Conservation (phyloP, 176 grass and related monocot species). For the Avena atlantica region DNA sequence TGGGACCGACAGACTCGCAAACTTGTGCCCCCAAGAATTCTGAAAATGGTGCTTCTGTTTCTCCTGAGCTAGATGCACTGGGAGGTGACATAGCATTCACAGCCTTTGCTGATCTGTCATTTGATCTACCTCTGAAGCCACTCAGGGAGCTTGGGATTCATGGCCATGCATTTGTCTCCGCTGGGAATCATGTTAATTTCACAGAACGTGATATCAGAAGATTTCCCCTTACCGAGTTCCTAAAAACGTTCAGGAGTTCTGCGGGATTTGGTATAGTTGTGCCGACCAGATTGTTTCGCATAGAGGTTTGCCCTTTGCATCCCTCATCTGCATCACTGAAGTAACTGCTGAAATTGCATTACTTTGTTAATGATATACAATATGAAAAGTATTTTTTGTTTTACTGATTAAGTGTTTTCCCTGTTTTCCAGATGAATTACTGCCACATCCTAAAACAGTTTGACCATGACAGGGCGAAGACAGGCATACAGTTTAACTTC, state of each 20-base stretch:
- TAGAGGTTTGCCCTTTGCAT: constrained; percentile 72
- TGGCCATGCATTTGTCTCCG: constrained; percentile 76
- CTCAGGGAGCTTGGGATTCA: constrained; percentile 84
- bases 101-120: constrained; percentile 84
- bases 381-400: neutral
- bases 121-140: constrained; percentile 79
- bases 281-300: constrained; percentile 69
- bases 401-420: constrained; percentile 27
- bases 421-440: constrained; percentile 75
- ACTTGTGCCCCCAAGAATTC: constrained; percentile 42
- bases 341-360: constrained; percentile 5
- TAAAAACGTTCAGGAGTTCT: constrained; percentile 83
- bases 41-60: constrained; percentile 41
- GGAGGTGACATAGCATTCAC: constrained; percentile 74
- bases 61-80: constrained; percentile 48
- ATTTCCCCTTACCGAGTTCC: constrained; percentile 53
- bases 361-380: constrained; percentile 1
- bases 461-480: constrained; percentile 75
- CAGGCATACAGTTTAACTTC: constrained; percentile 86
- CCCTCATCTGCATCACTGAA: neutral
- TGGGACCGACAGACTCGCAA: constrained; percentile 50
- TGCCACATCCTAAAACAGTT: constrained; percentile 88
- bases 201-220: constrained; percentile 54
- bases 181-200: constrained; percentile 76
- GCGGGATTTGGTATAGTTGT: constrained; percentile 79